Base-by-base conservation (phyloP, 257 asterid species). In the Solanum acaule region DNA sequence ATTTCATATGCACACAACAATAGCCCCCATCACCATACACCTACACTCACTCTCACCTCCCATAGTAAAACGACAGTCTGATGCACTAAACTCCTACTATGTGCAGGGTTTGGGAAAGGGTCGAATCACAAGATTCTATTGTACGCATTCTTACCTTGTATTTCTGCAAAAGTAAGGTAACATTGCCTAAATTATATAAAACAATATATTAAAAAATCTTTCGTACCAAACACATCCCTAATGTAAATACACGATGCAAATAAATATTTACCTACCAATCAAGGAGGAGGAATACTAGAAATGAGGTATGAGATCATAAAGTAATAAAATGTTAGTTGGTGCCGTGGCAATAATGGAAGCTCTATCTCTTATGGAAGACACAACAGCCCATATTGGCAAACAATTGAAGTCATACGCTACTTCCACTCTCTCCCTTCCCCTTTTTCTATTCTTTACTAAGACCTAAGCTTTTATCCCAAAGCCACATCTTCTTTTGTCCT, bases 391-490 rank as follows among this genome's bases (percentile, higher is more conserved):
- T 85, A 85, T 8, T 85, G 56, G 56, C 77, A 67, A 68, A 85
- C 87, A 85, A 85, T 85, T 85, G 75, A n/a, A n/a, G 35, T 67
- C 87, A 85, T 1, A 61, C 75, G 56, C 56, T 67, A 63, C 78
- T 63, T 63, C 78, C 78, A 61, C 78, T 85, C 78, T 38, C 73
- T 22, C 3, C 5, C 34, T 84, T 61, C 87, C 61, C 27, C 35
- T 8, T 84, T 22, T 84, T 46, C 29, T 25, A 23, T 84, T 63
- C 37, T 84, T 84, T 33, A 52, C 33, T 7, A 9, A 61, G 27
- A 67, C 87, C 33, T 61, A 34, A 35, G 42, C 85, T 81, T 81
- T 81, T 81, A 81, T 46, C 10, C 38, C 78, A 85, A 85, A 61
- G 34, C 76, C 59, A 63, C 87, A 42, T 38, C 49, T 72, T 29